A percentile compares a stretch with the other conserved stretches of the same genome.
These are phyloP conservation scores for Viola pubescens DNA, from an alignment of 441 rosid genomes.

Conservation along the genomic window DNA sequence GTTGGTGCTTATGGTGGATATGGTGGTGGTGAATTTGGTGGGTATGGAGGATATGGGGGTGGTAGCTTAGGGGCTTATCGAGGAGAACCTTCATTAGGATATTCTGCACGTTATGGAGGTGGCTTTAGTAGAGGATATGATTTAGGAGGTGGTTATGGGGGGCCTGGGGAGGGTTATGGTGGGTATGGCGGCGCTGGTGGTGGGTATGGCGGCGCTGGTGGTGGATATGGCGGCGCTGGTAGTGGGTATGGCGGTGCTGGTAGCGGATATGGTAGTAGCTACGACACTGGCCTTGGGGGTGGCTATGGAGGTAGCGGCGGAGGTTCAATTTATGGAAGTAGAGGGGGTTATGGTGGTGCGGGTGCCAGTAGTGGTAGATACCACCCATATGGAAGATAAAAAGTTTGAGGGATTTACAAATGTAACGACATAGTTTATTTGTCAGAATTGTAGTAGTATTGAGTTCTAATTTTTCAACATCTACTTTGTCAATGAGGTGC, in stretches of 20 bases:
- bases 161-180: conserved; percentile 44
- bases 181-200: conserved; percentile 51
- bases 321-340: conserved; percentile 42
- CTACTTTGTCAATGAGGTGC: conserved; percentile 5
- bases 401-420: background rate
- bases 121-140: conserved; percentile 70
- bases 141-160: conserved; percentile 61
- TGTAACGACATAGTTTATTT: conserved; percentile 9
- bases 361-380: conserved; percentile 66
- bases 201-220: conserved; percentile 60
- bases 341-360: conserved; percentile 73
- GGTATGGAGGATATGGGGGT: conserved; percentile 58
- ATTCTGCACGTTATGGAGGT: conserved; percentile 77
- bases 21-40: conserved; percentile 47
- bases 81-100: conserved; percentile 70
- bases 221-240: conserved; percentile 42
- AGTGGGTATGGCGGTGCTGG: conserved; percentile 55
- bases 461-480: conserved; percentile 9
- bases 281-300: conserved; percentile 49
- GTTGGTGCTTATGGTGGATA: conserved; percentile 64
- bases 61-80: conserved; percentile 32
- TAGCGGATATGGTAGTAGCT: conserved; percentile 49
- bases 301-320: conserved; percentile 47
- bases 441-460: conserved; percentile 19
- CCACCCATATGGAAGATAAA: conserved; percentile 88